These are phyloP conservation scores for Marchantia paleacea DNA, from an alignment of 225 moss, liverwort and hornwort genomes.

Conservation along the genomic window DNA sequence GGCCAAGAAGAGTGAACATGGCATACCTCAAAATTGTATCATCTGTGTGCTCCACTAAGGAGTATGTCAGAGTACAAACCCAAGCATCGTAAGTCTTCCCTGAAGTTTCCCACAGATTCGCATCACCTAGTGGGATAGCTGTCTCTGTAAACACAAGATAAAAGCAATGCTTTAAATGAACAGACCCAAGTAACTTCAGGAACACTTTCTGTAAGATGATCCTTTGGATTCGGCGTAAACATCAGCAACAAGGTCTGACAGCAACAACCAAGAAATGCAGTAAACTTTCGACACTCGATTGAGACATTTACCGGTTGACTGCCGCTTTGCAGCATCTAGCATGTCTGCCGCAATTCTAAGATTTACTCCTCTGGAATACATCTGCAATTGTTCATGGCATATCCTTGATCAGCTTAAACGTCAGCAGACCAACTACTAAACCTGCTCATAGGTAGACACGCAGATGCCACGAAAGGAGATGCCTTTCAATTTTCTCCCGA, in stretches of 20 bases:
- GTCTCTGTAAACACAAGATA: constrained; percentile 29
- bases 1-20: background rate
- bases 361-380: constrained; percentile 78
- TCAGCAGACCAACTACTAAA: background rate
- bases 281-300: background rate
- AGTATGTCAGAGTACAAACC: constrained; percentile 80
- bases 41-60: constrained; percentile 64
- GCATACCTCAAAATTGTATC: constrained; percentile 70
- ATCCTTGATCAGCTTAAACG: background rate
- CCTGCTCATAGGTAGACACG: no score
- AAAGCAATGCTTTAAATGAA: background rate
- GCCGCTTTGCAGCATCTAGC: constrained; percentile 50
- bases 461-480: no score
- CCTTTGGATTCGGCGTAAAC: no score
- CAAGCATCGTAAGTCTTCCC: constrained; percentile 68
- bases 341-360: constrained; percentile 59
- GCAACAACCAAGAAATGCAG: no score
- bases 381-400: constrained; percentile 32
- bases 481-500: no score
- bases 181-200: no score
- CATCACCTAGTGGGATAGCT: constrained; percentile 57
- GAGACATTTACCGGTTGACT: constrained; percentile 57
- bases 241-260: no score
- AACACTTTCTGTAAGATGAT: no score
- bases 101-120: constrained; percentile 69